phyloP scores from a whole-genome alignment of 305 asterid species.

The Fraxinus xanthoxyloides region DNA sequence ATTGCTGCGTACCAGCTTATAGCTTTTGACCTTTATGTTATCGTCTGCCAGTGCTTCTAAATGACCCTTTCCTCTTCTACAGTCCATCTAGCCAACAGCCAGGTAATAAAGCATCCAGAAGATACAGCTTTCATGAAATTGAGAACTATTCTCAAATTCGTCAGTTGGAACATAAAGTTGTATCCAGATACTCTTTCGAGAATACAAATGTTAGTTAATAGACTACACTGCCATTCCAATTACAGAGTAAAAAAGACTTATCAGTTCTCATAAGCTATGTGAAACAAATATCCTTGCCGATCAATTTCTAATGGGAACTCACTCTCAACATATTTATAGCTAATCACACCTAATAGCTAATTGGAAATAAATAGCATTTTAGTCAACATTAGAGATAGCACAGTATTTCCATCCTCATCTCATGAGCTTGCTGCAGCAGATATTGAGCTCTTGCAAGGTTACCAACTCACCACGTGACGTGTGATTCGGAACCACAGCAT shows the following conservation, averaged over 20 bases:
- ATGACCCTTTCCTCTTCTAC: neutral
- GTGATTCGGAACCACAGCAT: neutral
- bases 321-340: neutral
- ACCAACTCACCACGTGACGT: neutral
- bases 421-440: neutral
- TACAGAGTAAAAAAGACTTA: neutral
- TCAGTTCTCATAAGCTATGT: neutral
- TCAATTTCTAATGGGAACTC: neutral
- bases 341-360: neutral
- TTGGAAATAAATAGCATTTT: neutral
- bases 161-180: neutral
- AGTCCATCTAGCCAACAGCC: neutral
- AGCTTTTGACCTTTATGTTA: neutral
- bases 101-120: neutral
- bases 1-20: neutral
- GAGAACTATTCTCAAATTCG: neutral
- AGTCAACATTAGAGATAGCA: neutral
- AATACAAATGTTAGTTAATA: neutral
- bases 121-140: neutral
- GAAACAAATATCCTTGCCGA: neutral
- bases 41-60: neutral
- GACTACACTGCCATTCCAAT: neutral
- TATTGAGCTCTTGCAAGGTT: neutral
- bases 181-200: neutral
- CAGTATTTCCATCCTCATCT: neutral